Conservation (phyloP, 208 protist species). For the Trichomonas vaginalis region DNA sequence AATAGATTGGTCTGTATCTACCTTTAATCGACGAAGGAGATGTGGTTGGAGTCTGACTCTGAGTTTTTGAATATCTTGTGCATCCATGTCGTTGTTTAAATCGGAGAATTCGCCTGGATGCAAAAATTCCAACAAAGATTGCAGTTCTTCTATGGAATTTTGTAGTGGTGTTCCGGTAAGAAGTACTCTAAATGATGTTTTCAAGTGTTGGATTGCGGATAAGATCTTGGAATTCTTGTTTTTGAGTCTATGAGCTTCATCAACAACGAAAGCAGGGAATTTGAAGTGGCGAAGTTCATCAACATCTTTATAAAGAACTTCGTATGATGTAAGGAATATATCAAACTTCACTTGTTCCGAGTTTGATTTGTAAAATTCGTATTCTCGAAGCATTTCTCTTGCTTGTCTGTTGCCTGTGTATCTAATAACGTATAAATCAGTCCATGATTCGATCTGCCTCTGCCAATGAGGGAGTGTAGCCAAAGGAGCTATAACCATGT, state of each 20-base stretch:
- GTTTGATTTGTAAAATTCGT: neutral
- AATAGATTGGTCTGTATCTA: conserved; percentile 18
- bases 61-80: neutral
- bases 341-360: neutral
- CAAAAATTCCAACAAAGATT: conserved; percentile 88
- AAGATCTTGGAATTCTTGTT: conserved; percentile 13
- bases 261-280: conserved; percentile 47
- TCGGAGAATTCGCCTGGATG: conserved; percentile 72
- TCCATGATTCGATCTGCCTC: conserved; percentile 38
- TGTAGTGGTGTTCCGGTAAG: conserved; percentile 86
- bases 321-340: conserved; percentile 19
- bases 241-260: conserved; percentile 42
- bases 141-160: conserved; percentile 93
- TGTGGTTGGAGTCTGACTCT: conserved; percentile 27
- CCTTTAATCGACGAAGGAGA: conserved; percentile 35
- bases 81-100: conserved; percentile 63
- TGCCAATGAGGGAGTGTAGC: conserved; percentile 43
- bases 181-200: conserved; percentile 50
- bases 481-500: conserved; percentile 50
- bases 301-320: conserved; percentile 27
- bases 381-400: neutral
- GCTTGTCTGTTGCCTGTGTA: neutral
- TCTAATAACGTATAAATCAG: neutral
- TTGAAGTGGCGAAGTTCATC: conserved; percentile 31
- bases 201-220: neutral